These are phyloP conservation scores for Zarea fungicola DNA, from an alignment of 2,329 filamentous ascomycete genomes.

Conservation along the genomic window DNA sequence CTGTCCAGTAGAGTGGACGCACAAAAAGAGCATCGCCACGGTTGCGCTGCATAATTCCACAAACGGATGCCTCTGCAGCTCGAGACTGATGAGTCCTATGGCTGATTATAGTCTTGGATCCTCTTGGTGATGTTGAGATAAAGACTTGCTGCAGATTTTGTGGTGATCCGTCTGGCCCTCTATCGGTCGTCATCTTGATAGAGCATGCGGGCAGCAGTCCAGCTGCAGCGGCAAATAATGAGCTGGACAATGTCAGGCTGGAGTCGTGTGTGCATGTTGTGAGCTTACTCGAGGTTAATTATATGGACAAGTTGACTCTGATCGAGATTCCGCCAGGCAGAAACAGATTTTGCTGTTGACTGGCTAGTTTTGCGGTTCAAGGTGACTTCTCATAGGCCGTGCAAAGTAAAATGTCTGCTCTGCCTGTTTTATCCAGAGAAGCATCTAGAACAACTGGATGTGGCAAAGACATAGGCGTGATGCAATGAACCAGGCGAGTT, in stretches of 20 bases:
- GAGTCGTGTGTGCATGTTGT: neutral
- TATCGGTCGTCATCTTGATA: slow-evolving; percentile 5
- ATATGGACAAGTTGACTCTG: slow-evolving; percentile 1
- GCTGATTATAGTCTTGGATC: neutral
- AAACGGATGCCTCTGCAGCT: slow-evolving; percentile 43
- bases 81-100: slow-evolving; percentile 20
- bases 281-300: slow-evolving; percentile 9
- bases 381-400: too few relatives aligned
- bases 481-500: too few relatives aligned
- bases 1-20: slow-evolving; percentile 52
- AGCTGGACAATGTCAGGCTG: neutral
- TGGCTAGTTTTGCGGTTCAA: too few relatives aligned
- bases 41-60: slow-evolving; percentile 46
- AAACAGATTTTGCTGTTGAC: slow-evolving; percentile 1
- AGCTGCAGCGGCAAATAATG: slow-evolving; percentile 2
- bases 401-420: too few relatives aligned
- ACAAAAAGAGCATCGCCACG: slow-evolving; percentile 44
- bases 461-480: too few relatives aligned
- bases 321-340: neutral
- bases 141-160: neutral
- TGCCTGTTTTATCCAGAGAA: too few relatives aligned
- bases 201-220: slow-evolving; percentile 5
- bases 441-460: too few relatives aligned
- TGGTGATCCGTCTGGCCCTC: neutral
- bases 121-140: neutral